Evolutionary conservation across 1,139 yeast genomes (phyloP), one percentile per base, ranked within the genome.

Genomic region (Suhomyces anneliseae): DNA sequence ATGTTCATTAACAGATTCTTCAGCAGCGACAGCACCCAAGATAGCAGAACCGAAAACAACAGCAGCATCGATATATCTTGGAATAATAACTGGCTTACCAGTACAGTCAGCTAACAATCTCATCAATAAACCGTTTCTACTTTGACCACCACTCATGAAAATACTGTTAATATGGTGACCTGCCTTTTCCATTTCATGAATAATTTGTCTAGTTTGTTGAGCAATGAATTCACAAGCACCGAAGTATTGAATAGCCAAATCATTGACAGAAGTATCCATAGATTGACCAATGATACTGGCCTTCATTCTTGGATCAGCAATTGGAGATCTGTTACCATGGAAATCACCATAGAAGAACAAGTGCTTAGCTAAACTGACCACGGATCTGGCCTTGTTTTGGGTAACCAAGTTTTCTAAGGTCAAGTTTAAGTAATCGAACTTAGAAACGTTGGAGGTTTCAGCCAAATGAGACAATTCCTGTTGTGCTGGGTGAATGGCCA

Each of bases 151-250:
- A 55, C 95, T 85, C 83, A 93, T 85, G 69, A 85, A 93, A 52
- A 93, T 83, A 40, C 90, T 79, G 35, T 78, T 73, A 53, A 93
- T 81, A 19, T 74, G 58, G 70, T 92, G 97, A 6, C 99, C 99
- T 4, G 86, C 76, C 46, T 76, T 70, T 58, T 82, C 84, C 88
- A 93, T 86, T 49, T 84, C 83, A 55, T 89, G 95, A 34, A 93
- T 84, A 62, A 93, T 93, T 62, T 93, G 99, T 61, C 97, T 82
- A 0, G 98, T 92, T 70, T 93, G 99, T 65, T 90, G 97, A 46
- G 97, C 97, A 66, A 93, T 92, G 61, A 93, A 93, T 69, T 93
- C 99, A 68, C 97, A 90, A 8, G 98, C 97, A 19, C 89, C 97
- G 47, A 92, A 78, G 64, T 93, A 93, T 56, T 83, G 85, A 50